Evolutionary conservation across 345 rosid genomes (phyloP), one percentile per base, ranked within the genome.

Genomic region (Jatropha curcas): DNA sequence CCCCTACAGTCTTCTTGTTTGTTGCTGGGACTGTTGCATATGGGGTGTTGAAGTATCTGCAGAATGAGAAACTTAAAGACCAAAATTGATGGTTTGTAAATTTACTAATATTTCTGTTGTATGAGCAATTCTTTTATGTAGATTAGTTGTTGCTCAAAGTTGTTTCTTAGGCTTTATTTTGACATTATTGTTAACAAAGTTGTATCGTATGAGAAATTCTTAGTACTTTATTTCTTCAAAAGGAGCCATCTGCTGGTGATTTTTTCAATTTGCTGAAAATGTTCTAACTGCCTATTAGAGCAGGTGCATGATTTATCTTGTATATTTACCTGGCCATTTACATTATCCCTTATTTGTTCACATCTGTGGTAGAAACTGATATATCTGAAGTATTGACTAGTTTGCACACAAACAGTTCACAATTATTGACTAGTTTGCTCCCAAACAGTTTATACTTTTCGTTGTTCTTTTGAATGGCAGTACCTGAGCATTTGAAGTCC

Each of bases 41-140:
- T 64, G 99, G 99, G 56, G 92, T 88, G 48, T 39, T 82, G 6
- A 92, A 89, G 89, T 92, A 92, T 79, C 76, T 92, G 76, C 91
- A 89, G 80, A 92, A 92, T 67, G 97, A 92, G 86, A 82, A 85
- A 22, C 82, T 87, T 56, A 84, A 89, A 27, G 89, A 73, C 68
- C 80, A 80, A 78, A 85, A 88, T 25, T 88, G 85, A 86, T 65
- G 13, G 14, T 50, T 55, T 46, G 22, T 51, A 30, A 33, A 41
- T 34, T 71, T 31, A 58, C 37, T 53, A 66, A 56, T 53, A 27
- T 70, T 67, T 28, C 20, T 28, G 31, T 80, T 74, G 72, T 60
- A 35, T 43, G 66, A 43, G 46, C 48, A 30, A n/a, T 56, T 30
- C 37, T 67, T 13, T 39, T 43, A 8, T 58, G 66, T 34, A 31